Base-by-base conservation (phyloP, 352 stramenopile genomes). In the Pythium apleroticum region DNA sequence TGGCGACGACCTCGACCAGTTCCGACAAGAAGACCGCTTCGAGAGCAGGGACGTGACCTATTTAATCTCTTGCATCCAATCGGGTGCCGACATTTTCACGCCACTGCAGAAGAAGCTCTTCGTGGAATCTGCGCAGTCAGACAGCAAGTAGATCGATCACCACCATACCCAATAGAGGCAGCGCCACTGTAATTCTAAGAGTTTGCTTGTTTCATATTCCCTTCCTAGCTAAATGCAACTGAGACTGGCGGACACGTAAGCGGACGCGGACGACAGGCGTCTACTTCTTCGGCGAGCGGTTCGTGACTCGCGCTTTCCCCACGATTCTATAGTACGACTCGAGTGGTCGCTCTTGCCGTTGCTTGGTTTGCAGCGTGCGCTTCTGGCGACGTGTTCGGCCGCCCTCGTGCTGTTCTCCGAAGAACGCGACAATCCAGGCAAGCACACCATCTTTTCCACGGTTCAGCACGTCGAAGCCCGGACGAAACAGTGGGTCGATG, bases 11-110 rank as follows among this genome's bases (percentile, higher is more conserved):
- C 63, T 96, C 49, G 78, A 96, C 66, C 73, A 86, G 59, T 94
- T 94, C 66, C 88, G 88, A 30, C 88, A 89, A 66, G 88, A 96
- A 65, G 86, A 94, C 60, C 74, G 78, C 69, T 96, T 96, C 65
- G 83, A 93, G 57, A 90, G 75, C 66, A 92, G 89, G 62, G 88
- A 96, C 71, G 88, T 96, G 67, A 78, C 72, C 46, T 93, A 91
- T 89, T 91, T 96, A 86, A 93, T 96, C 69, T 91, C 84, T 41
- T 91, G 85, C 64, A 94, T 96, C 66, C 80, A 93, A 54, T 76
- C 81, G 11, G 83, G 86, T 27, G 84, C 73, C 50, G 86, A 96
- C 71, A 73, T 94, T 52, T 94, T 93, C 67, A 80, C 85, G 25
- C 84, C 85, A 17, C 69, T 94, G 43, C 85, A 96, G 63, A 87